Conservation (phyloP, 352 stramenopile species). For the Phytophthora uliginosa region DNA sequence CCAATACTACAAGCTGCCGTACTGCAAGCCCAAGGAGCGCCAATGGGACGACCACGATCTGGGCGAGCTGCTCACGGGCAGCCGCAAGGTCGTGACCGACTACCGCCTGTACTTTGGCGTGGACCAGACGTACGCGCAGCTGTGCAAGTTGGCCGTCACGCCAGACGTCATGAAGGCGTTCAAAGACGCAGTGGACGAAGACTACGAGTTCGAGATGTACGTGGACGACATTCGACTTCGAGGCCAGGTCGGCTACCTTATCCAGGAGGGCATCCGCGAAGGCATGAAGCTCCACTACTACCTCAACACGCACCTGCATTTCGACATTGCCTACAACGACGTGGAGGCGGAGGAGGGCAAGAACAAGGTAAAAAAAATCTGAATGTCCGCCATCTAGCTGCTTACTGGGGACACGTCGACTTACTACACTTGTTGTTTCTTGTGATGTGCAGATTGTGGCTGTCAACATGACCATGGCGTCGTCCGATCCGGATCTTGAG, state of each 20-base stretch:
- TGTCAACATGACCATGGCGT: slow-evolving; percentile 76
- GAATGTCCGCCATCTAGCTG: neutral
- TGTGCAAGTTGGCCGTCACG: slow-evolving; percentile 91
- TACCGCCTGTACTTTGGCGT: slow-evolving; percentile 88
- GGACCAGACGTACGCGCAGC: slow-evolving; percentile 86
- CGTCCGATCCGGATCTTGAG: slow-evolving; percentile 62
- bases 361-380: slow-evolving; percentile 56
- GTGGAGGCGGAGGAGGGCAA: slow-evolving; percentile 87
- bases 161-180: slow-evolving; percentile 90
- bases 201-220: slow-evolving; percentile 99
- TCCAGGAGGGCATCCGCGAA: slow-evolving; percentile 60
- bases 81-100: slow-evolving; percentile 93
- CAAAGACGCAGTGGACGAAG: slow-evolving; percentile 97
- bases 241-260: slow-evolving; percentile 95
- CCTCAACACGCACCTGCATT: slow-evolving; percentile 97
- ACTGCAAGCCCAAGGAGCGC: slow-evolving; percentile 91
- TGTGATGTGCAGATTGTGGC: slow-evolving; percentile 60
- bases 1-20: slow-evolving; percentile 98
- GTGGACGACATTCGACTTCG: slow-evolving; percentile 98
- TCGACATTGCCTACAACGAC: slow-evolving; percentile 95
- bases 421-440: neutral
- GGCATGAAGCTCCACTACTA: slow-evolving; percentile 88
- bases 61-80: slow-evolving; percentile 96
- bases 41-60: slow-evolving; percentile 93
- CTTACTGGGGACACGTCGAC: neutral